Evolutionary conservation across 176 grass and related monocot species (phyloP).

Genomic region (Neostapfia colusana): DNA sequence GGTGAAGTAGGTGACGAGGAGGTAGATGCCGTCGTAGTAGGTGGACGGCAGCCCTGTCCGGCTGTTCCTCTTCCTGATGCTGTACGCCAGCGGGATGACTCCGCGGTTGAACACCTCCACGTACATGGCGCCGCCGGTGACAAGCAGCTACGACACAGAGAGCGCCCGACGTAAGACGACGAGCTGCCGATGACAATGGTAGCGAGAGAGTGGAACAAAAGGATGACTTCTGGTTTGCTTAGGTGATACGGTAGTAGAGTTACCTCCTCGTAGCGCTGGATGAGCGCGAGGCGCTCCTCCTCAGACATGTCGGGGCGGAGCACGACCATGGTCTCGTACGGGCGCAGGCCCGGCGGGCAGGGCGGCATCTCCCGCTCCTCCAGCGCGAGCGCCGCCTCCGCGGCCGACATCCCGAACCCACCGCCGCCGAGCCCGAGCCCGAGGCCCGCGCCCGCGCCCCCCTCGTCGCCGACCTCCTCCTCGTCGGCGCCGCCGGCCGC

Average conservation of each 20-base stretch:
- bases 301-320: slow-evolving; percentile 93
- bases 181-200: background rate
- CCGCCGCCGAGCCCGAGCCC: slow-evolving; percentile 29
- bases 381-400: slow-evolving; percentile 48
- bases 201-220: no score
- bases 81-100: slow-evolving; percentile 79
- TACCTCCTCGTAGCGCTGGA: slow-evolving; percentile 98
- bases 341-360: slow-evolving; percentile 85
- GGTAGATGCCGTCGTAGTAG: slow-evolving; percentile 87
- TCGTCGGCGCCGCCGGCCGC: slow-evolving; percentile 41
- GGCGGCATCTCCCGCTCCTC: slow-evolving; percentile 90
- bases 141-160: slow-evolving; percentile 60
- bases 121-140: slow-evolving; percentile 89
- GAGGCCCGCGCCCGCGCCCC: background rate
- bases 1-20: slow-evolving; percentile 88
- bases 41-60: slow-evolving; percentile 67
- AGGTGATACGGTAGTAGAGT: no score
- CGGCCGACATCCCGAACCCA: slow-evolving; percentile 57
- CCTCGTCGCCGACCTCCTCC: slow-evolving; percentile 47
- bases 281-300: slow-evolving; percentile 90
- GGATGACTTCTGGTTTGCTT: no score
- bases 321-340: slow-evolving; percentile 90
- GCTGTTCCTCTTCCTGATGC: slow-evolving; percentile 82
- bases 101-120: slow-evolving; percentile 84
- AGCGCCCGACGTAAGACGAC: background rate